These are phyloP conservation scores for Diversispora eburnea DNA, from an alignment of 192 early-diverging fungal species.

Conservation along the genomic window DNA sequence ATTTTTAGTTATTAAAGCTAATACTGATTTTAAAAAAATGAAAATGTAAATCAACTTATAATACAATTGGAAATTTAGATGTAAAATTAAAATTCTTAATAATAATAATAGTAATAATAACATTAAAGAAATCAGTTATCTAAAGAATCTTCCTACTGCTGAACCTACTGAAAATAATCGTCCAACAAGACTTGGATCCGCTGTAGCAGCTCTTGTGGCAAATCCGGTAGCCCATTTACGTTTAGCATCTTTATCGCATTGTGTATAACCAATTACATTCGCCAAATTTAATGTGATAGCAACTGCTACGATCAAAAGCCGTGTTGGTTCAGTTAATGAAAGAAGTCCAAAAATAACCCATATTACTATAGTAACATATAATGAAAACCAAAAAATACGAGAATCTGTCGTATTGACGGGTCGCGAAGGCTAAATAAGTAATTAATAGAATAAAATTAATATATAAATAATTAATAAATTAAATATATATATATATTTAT, in stretches of 20 bases:
- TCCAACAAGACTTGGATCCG: constrained; percentile 10
- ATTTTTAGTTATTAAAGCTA: too few species aligned
- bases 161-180: constrained; percentile 19
- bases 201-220: constrained; percentile 32
- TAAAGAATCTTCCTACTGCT: constrained; percentile 28
- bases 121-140: background rate
- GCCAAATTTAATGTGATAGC: constrained; percentile 83
- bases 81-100: too few species aligned
- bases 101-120: too few species aligned
- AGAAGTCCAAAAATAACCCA: constrained; percentile 84
- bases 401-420: constrained; percentile 83
- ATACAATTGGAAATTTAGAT: too few species aligned
- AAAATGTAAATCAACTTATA: too few species aligned
- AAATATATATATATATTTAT: background rate
- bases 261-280: constrained; percentile 92
- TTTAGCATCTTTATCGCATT: constrained; percentile 92
- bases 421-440: constrained; percentile 53
- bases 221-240: constrained; percentile 67
- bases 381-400: constrained; percentile 86
- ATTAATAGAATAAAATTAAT: too few species aligned
- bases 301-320: constrained; percentile 84
- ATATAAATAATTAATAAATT: background rate
- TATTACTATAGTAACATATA: constrained; percentile 80
- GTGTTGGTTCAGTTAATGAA: constrained; percentile 69
- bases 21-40: too few species aligned